Conservation (phyloP, 306 rosid species). For the Styphnolobium japonicum region DNA sequence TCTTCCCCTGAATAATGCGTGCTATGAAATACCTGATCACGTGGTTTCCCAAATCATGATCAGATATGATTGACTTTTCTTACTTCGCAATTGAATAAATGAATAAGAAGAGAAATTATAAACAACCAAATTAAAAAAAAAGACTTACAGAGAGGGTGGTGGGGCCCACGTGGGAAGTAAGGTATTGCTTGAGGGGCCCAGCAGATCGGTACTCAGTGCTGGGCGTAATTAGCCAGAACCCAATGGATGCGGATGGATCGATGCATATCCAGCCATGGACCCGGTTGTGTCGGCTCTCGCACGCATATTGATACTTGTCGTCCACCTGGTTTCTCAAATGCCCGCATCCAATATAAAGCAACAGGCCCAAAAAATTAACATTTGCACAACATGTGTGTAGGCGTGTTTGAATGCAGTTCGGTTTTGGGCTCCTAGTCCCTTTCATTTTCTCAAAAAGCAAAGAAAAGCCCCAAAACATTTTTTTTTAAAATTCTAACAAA, state of each 20-base stretch:
- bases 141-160: slow-evolving; percentile 56
- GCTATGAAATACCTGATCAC: slow-evolving; percentile 75
- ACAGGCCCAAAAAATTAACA: neutral
- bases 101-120: neutral
- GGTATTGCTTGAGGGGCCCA: slow-evolving; percentile 80
- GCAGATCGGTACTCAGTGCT: slow-evolving; percentile 70
- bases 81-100: neutral
- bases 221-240: slow-evolving; percentile 73
- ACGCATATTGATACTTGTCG: slow-evolving; percentile 76
- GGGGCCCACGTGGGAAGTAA: slow-evolving; percentile 82
- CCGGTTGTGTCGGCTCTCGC: slow-evolving; percentile 47
- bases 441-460: neutral
- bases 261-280: slow-evolving; percentile 84
- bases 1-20: slow-evolving; percentile 80
- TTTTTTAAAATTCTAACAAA: neutral
- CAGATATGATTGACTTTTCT: neutral
- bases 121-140: neutral
- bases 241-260: slow-evolving; percentile 40
- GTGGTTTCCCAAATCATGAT: neutral
- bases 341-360: neutral
- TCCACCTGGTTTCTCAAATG: slow-evolving; percentile 46
- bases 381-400: neutral
- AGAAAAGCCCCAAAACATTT: neutral
- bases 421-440: neutral
- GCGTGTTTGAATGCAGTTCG: neutral